A percentile compares a stretch with the other conserved stretches of the same genome.
Evolutionary conservation across 768 basidiomycete species (phyloP).

Genomic region (Boletus rufocinnamomeus): DNA sequence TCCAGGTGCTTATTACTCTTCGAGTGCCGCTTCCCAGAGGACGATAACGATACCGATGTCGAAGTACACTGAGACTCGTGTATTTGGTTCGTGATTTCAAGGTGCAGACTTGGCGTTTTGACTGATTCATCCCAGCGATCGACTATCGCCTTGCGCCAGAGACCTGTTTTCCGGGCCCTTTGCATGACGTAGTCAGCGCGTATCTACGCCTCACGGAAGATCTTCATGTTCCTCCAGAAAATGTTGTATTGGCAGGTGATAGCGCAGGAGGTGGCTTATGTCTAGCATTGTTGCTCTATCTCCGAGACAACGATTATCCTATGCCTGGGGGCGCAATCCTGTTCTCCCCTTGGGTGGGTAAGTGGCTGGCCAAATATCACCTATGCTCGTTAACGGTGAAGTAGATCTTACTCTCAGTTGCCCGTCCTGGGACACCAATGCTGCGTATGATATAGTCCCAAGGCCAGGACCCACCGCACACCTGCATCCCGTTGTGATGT

Average conservation of each 20-base stretch:
- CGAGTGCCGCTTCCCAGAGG: constrained; percentile 88
- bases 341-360: constrained; percentile 95
- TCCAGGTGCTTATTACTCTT: constrained; percentile 88
- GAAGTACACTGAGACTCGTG: constrained; percentile 83
- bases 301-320: constrained; percentile 87
- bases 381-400: constrained; percentile 10
- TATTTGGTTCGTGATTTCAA: constrained; percentile 63
- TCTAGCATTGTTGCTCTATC: constrained; percentile 87
- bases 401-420: constrained; percentile 94
- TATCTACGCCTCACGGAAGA: constrained; percentile 89
- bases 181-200: constrained; percentile 81
- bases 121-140: constrained; percentile 52
- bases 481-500: constrained; percentile 91
- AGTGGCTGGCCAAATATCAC: constrained; percentile 36
- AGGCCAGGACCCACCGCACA: constrained; percentile 74
- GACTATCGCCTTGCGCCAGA: constrained; percentile 97
- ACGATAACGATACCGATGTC: constrained; percentile 89
- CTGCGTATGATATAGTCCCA: constrained; percentile 81
- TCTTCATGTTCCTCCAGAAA: constrained; percentile 87
- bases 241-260: constrained; percentile 87
- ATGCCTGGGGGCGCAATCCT: constrained; percentile 84
- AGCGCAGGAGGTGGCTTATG: constrained; percentile 91
- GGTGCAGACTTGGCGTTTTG: neutral
- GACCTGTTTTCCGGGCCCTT: constrained; percentile 88
- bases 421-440: constrained; percentile 97